phyloP scores from a whole-genome alignment of 2,329 filamentous ascomycete genomes.

The Plenodomus tracheiphilus region DNA sequence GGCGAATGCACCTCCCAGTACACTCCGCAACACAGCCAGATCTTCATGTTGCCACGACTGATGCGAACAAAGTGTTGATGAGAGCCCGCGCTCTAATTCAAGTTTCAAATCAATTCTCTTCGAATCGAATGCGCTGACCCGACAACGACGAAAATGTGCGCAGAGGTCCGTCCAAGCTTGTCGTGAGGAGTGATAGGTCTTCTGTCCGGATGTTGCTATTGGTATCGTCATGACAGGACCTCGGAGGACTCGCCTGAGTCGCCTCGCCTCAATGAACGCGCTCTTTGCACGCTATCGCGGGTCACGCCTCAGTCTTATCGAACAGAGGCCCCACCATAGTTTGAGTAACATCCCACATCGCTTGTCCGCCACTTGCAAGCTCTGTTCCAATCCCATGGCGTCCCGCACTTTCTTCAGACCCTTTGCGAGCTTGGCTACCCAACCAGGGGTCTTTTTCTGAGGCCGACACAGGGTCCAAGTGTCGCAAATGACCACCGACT shows the following conservation, averaged over 20 bases:
- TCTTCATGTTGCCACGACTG: constrained; percentile 12
- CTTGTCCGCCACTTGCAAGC: constrained; percentile 10
- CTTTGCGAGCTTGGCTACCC: constrained; percentile 12
- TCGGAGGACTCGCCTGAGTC: too few species aligned
- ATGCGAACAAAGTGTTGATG: neutral
- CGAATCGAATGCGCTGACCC: neutral
- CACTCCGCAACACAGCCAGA: constrained; percentile 23
- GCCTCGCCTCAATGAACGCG: neutral
- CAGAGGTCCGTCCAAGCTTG: too few species aligned
- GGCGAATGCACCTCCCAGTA: constrained; percentile 21
- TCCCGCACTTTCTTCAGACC: constrained; percentile 1
- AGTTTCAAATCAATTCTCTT: neutral
- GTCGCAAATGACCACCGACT: constrained; percentile 12
- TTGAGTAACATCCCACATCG: constrained; percentile 25
- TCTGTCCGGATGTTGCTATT: too few species aligned
- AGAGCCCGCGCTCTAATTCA: neutral
- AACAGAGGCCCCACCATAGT: constrained; percentile 28
- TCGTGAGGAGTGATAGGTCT: too few species aligned
- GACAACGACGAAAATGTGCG: too few species aligned
- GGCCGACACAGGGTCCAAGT: constrained; percentile 14
- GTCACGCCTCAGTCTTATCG: constrained; percentile 8
- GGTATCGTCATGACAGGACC: too few species aligned
- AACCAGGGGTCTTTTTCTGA: constrained; percentile 11
- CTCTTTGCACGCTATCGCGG: neutral
- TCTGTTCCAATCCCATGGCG: constrained; percentile 23